Conservation (phyloP, 257 asterid genomes). For the Plantago ovata region DNA sequence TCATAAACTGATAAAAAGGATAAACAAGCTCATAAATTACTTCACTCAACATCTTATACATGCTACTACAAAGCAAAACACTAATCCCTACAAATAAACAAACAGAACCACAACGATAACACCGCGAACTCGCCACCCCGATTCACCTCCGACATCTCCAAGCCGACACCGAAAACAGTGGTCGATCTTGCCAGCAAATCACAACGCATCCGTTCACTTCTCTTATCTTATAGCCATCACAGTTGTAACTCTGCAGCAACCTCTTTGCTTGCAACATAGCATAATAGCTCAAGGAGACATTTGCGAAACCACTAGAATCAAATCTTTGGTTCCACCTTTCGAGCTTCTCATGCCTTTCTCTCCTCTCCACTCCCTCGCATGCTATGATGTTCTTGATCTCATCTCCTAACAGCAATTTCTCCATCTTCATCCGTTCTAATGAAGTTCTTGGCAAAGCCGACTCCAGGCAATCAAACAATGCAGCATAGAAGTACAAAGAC, state of each 20-base stretch:
- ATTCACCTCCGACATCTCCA: slow-evolving; percentile 80
- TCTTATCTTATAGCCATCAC: slow-evolving; percentile 87
- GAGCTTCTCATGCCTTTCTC: slow-evolving; percentile 82
- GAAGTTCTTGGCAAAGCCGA: slow-evolving; percentile 69
- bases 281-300: slow-evolving; percentile 73
- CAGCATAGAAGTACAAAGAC: slow-evolving; percentile 72
- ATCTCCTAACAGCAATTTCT: slow-evolving; percentile 79
- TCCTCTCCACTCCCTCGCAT: slow-evolving; percentile 81
- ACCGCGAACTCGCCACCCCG: slow-evolving; percentile 3
- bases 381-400: slow-evolving; percentile 85
- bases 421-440: slow-evolving; percentile 72
- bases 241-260: slow-evolving; percentile 54
- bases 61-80: background rate
- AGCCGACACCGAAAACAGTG: slow-evolving; percentile 75
- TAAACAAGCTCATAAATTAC: background rate
- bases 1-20: background rate
- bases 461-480: slow-evolving; percentile 85
- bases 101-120: background rate
- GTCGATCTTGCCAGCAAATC: slow-evolving; percentile 92
- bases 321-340: slow-evolving; percentile 81
- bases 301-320: slow-evolving; percentile 56
- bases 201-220: slow-evolving; percentile 79
- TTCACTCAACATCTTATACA: slow-evolving; percentile 24
- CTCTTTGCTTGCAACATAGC: slow-evolving; percentile 86
- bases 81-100: slow-evolving; percentile 23